These are phyloP conservation scores for Sungouiozyma ichnusensis DNA, from an alignment of 805 yeast genomes.

Conservation along the genomic window DNA sequence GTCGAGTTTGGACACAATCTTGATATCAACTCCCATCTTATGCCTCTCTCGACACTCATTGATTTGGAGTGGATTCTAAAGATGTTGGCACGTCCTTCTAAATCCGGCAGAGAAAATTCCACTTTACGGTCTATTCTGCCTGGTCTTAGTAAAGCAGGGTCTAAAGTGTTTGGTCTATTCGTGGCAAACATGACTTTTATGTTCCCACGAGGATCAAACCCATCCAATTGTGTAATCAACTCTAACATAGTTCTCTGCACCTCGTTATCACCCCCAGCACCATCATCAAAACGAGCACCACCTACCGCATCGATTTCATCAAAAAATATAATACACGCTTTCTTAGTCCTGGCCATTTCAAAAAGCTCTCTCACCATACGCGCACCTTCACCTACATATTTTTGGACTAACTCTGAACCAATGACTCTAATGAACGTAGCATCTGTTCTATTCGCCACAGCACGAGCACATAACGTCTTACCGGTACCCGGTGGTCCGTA, in stretches of 20 bases:
- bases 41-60: slow-evolving; percentile 95
- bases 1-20: slow-evolving; percentile 96
- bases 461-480: slow-evolving; percentile 95
- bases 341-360: slow-evolving; percentile 98
- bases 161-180: slow-evolving; percentile 94
- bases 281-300: slow-evolving; percentile 99
- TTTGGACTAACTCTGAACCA: slow-evolving; percentile 96
- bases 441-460: slow-evolving; percentile 98
- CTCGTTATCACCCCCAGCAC: slow-evolving; percentile 98
- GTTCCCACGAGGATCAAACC: slow-evolving; percentile 97
- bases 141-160: slow-evolving; percentile 95
- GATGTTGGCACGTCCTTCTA: slow-evolving; percentile 96
- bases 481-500: slow-evolving; percentile 99
- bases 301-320: slow-evolving; percentile 99
- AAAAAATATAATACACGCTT: slow-evolving; percentile 94
- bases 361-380: slow-evolving; percentile 98
- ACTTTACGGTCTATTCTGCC: slow-evolving; percentile 99
- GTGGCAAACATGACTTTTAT: slow-evolving; percentile 99
- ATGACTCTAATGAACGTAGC: slow-evolving; percentile 97
- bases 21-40: slow-evolving; percentile 97
- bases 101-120: slow-evolving; percentile 90
- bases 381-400: slow-evolving; percentile 99
- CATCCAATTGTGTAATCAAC: slow-evolving; percentile 93
- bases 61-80: slow-evolving; percentile 95
- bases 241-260: slow-evolving; percentile 99